Conservation (phyloP, 2,329 filamentous ascomycete genomes). For the Pseudogymnoascus sp. region DNA sequence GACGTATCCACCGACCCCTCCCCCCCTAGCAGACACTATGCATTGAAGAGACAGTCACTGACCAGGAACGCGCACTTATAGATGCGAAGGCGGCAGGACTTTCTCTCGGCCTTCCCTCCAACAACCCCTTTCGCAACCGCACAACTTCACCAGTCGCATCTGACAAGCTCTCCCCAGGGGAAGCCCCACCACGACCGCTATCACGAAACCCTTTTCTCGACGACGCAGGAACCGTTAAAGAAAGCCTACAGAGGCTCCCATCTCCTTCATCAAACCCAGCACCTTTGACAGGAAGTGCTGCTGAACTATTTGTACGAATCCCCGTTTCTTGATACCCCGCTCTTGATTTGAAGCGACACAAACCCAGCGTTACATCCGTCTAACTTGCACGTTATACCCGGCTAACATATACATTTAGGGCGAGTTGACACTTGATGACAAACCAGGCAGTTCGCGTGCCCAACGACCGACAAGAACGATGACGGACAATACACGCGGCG, state of each 20-base stretch:
- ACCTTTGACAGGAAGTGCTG: constrained; percentile 41
- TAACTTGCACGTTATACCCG: constrained; percentile 27
- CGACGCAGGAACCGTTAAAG: constrained; percentile 32
- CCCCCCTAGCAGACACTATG: not conserved
- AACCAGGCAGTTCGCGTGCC: constrained; percentile 29
- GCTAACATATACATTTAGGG: constrained; percentile 39
- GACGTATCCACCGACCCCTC: not conserved
- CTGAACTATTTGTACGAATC: constrained; percentile 68
- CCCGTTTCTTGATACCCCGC: constrained; percentile 17
- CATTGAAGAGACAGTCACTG: not conserved
- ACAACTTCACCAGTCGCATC: constrained; percentile 49
- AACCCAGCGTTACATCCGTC: constrained; percentile 31
- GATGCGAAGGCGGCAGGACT: constrained; percentile 35
- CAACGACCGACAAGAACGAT: constrained; percentile 17
- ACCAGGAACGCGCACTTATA: not conserved
- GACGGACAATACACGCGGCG: constrained; percentile 33
- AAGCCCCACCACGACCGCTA: constrained; percentile 47
- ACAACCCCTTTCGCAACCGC: constrained; percentile 73
- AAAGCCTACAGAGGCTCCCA: not conserved
- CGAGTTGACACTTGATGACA: constrained; percentile 58
- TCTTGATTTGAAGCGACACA: constrained; percentile 16
- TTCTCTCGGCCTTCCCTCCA: constrained; percentile 58
- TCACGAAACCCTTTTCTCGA: constrained; percentile 73
- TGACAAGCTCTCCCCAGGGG: constrained; percentile 47
- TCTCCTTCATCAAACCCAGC: constrained; percentile 32